Percentiles rank a stretch among this genome's conserved stretches.
phyloP scores from a whole-genome alignment of 75 land plant genomes.

The Chamaecyparis obtusa region DNA sequence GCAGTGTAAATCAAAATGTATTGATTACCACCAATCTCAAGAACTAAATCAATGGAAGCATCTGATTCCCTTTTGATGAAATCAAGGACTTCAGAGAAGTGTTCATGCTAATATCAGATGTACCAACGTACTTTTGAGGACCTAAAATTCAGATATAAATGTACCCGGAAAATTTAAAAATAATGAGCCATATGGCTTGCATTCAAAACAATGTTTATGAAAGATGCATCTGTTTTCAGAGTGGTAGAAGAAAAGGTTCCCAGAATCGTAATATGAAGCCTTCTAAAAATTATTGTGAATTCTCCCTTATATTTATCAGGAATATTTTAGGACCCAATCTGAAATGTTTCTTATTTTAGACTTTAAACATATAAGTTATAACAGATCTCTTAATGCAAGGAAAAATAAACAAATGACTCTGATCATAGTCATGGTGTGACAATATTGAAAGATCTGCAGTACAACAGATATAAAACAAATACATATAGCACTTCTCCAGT shows the following conservation, averaged over 20 bases:
- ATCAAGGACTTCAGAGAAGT: neutral
- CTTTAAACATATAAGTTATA: neutral
- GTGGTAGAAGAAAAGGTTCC: neutral
- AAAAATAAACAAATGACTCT: neutral
- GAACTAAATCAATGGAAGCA: neutral
- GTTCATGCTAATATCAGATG: neutral
- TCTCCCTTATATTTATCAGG: neutral
- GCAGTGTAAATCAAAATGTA: neutral
- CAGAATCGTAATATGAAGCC: neutral
- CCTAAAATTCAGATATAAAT: neutral
- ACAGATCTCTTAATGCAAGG: neutral
- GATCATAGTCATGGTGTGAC: neutral
- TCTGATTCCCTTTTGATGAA: neutral
- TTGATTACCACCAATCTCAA: neutral
- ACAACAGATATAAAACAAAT: neutral
- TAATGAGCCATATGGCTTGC: neutral
- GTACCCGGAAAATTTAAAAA: neutral
- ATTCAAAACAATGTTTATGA: neutral
- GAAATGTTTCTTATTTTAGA: neutral
- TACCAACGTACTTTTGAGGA: neutral
- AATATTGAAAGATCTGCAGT: neutral
- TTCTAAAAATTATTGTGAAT: neutral
- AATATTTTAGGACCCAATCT: neutral
- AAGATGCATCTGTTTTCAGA: neutral
- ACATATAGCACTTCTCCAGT: neutral